A percentile compares a stretch with the other conserved stretches of the same genome.
These are phyloP conservation scores for Boletus rubroflammeus DNA, from an alignment of 768 basidiomycete species.

Conservation along the genomic window DNA sequence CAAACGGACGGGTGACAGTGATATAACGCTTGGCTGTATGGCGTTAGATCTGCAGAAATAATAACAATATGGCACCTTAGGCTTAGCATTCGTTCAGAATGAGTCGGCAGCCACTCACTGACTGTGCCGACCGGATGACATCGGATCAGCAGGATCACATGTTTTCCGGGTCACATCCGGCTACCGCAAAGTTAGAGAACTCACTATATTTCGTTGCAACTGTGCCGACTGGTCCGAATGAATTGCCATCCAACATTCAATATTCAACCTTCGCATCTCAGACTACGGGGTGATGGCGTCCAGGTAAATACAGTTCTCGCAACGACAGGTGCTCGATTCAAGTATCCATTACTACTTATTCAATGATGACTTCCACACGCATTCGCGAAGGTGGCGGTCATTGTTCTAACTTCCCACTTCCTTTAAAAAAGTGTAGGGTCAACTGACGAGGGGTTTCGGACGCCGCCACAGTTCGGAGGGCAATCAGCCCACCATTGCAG, in stretches of 20 bases:
- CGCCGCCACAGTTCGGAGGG: neutral
- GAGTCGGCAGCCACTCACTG: neutral
- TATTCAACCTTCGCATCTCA: slow-evolving; percentile 8
- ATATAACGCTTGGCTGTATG: slow-evolving; percentile 1
- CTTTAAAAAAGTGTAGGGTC: neutral
- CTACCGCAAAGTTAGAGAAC: neutral
- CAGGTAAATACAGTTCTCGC: neutral
- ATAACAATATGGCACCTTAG: neutral
- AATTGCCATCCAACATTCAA: neutral
- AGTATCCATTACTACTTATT: neutral
- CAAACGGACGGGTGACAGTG: slow-evolving; percentile 6
- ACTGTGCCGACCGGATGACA: neutral
- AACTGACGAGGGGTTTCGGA: slow-evolving; percentile 1
- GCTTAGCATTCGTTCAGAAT: neutral
- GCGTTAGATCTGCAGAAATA: neutral
- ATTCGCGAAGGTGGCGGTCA: slow-evolving; percentile 13
- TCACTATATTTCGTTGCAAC: neutral
- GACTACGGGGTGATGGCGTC: neutral
- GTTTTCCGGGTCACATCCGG: neutral
- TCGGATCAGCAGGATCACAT: neutral
- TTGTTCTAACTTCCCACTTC: neutral
- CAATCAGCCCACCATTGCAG: neutral
- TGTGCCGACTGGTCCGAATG: slow-evolving; percentile 2
- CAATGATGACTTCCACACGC: slow-evolving; percentile 1
- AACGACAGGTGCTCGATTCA: neutral